These are phyloP conservation scores for Phaeolepiota aurea DNA, from an alignment of 768 basidiomycete genomes.

Conservation along the genomic window DNA sequence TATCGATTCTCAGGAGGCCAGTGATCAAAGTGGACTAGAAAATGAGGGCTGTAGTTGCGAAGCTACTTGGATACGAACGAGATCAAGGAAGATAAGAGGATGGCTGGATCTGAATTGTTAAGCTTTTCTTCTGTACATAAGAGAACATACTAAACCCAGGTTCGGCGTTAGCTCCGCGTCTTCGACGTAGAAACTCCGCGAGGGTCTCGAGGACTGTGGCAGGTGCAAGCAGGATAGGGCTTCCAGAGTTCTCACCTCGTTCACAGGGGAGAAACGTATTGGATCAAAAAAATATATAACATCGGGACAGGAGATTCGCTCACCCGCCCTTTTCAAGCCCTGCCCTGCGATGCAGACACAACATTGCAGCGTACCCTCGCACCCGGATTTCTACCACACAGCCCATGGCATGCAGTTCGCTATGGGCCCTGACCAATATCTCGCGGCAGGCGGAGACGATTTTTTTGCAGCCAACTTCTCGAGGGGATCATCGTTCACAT, in stretches of 20 bases:
- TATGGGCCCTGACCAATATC: conserved; percentile 20
- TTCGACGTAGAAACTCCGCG: conserved; percentile 35
- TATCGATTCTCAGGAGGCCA: background rate
- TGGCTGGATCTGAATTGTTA: conserved; percentile 7
- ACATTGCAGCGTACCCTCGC: conserved; percentile 19
- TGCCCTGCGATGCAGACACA: conserved; percentile 28
- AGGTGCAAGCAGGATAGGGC: conserved; percentile 37
- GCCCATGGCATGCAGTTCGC: conserved; percentile 10
- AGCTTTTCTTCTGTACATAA: conserved; percentile 16
- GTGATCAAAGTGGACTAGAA: background rate
- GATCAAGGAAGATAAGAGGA: conserved; percentile 8
- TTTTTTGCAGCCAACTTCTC: conserved; percentile 34
- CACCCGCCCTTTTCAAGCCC: conserved; percentile 24
- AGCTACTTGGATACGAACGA: conserved; percentile 6
- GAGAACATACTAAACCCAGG: conserved; percentile 24
- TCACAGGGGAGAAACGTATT: conserved; percentile 31
- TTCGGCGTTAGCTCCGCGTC: conserved; percentile 32
- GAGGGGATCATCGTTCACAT: conserved; percentile 38
- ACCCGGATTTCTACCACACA: conserved; percentile 19
- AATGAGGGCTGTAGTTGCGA: background rate
- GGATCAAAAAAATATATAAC: conserved; percentile 40
- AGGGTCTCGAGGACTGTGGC: conserved; percentile 32
- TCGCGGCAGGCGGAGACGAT: conserved; percentile 22
- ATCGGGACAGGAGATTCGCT: conserved; percentile 20
- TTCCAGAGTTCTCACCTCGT: conserved; percentile 35